phyloP scores from a whole-genome alignment of 23 red algal genomes.

The Pyropia yezoensis region DNA sequence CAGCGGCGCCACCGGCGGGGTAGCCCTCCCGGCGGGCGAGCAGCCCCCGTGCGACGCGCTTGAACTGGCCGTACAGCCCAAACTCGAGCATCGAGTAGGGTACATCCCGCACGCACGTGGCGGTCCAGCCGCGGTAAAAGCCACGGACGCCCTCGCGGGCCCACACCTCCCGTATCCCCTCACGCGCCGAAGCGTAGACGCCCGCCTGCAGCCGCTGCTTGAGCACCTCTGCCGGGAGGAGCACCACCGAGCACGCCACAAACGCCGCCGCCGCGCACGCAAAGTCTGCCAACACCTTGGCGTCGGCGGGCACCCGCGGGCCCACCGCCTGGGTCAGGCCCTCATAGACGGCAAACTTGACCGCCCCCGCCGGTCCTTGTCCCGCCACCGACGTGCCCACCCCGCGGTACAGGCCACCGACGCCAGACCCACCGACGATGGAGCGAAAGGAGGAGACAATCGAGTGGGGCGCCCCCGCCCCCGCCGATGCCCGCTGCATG shows the following conservation, averaged over 20 bases:
- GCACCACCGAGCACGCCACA: conserved; percentile 58
- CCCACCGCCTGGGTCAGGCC: conserved; percentile 46
- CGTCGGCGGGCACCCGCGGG: not conserved
- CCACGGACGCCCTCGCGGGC: conserved; percentile 43
- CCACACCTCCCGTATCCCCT: conserved; percentile 46
- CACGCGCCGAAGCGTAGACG: conserved; percentile 32
- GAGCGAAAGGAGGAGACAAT: conserved; percentile 1
- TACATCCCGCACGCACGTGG: conserved; percentile 74
- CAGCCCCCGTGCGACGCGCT: conserved; percentile 26
- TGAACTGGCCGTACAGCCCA: conserved; percentile 78
- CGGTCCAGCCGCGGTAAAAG: conserved; percentile 76
- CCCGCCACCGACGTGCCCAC: conserved; percentile 37
- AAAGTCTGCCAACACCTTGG: conserved; percentile 19
- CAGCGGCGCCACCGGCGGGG: too few relatives aligned
- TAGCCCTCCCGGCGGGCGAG: conserved; percentile 7
- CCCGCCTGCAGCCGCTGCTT: conserved; percentile 93
- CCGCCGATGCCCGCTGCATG: conserved; percentile 12
- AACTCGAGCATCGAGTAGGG: conserved; percentile 99
- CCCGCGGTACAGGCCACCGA: conserved; percentile 57
- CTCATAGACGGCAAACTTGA: conserved; percentile 97
- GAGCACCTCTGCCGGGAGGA: conserved; percentile 82
- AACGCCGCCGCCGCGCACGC: conserved; percentile 86
- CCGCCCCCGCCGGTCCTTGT: conserved; percentile 73
- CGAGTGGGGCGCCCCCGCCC: not conserved
- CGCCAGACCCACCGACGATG: conserved; percentile 10